Percentiles rank a stretch among this genome's conserved stretches.
phyloP scores from a whole-genome alignment of 768 basidiomycete genomes.

The Lactifluus rugatus region DNA sequence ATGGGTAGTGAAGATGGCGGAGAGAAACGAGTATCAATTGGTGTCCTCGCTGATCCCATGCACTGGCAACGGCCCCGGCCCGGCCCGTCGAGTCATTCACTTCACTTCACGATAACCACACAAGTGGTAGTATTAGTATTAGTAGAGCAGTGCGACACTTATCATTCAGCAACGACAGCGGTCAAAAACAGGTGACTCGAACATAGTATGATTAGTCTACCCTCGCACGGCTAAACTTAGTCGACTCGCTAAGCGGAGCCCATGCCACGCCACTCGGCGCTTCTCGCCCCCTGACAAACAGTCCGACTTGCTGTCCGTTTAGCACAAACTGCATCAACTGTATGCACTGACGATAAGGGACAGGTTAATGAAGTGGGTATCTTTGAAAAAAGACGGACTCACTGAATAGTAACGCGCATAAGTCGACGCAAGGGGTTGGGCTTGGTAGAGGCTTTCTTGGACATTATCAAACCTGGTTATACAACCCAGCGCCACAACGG shows the following conservation, averaged over 20 bases:
- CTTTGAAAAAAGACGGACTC: neutral
- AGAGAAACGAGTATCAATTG: neutral
- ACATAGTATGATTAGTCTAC: constrained; percentile 1
- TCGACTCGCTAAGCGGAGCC: neutral
- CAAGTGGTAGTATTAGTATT: no score
- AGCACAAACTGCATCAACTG: neutral
- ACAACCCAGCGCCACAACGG: neutral
- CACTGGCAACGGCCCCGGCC: neutral
- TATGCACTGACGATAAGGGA: neutral
- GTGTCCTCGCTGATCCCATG: no score
- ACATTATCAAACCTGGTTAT: neutral
- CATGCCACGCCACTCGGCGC: neutral
- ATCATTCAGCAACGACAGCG: neutral
- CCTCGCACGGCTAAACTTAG: neutral
- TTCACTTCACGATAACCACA: no score
- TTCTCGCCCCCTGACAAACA: neutral
- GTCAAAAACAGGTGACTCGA: neutral
- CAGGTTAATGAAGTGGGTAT: neutral
- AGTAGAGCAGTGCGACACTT: neutral
- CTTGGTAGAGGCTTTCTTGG: neutral
- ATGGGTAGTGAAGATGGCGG: neutral
- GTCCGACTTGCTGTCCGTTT: neutral
- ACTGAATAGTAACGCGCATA: neutral
- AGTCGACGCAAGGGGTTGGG: neutral
- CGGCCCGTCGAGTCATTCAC: neutral